phyloP scores from a whole-genome alignment of 257 asterid species.

The Schizonepeta tenuifolia region DNA sequence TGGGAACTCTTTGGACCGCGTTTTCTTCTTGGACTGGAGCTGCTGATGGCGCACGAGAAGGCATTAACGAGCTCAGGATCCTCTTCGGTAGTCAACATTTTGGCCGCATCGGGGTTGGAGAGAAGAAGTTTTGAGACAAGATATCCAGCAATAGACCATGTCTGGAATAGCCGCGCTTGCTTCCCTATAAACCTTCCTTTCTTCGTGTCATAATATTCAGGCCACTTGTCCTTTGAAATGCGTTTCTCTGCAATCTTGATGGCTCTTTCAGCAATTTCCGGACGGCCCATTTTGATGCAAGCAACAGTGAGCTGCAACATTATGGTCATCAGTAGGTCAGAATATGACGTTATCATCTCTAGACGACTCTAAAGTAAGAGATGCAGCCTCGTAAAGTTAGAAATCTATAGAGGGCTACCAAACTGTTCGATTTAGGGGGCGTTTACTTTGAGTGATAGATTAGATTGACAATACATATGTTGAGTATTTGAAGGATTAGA shows the following conservation, averaged over 20 bases:
- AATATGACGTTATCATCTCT: no score
- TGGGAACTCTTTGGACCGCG: conserved; percentile 63
- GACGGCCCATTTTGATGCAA: conserved; percentile 72
- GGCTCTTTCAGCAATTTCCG: conserved; percentile 72
- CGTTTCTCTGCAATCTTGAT: conserved; percentile 66
- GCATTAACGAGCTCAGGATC: conserved; percentile 69
- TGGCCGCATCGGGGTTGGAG: conserved; percentile 56
- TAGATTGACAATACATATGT: no score
- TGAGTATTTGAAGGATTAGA: no score
- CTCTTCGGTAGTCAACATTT: conserved; percentile 59
- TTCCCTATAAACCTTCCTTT: conserved; percentile 68
- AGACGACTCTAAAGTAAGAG: no score
- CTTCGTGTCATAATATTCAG: conserved; percentile 75
- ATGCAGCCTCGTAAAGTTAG: no score
- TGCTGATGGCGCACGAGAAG: conserved; percentile 64
- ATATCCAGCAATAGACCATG: conserved; percentile 82
- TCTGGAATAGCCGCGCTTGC: conserved; percentile 64
- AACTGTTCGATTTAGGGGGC: no score
- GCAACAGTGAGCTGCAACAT: conserved; percentile 69
- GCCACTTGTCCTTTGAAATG: conserved; percentile 68
- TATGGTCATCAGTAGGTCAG: no score
- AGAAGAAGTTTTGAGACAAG: conserved; percentile 68
- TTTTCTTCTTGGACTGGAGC: conserved; percentile 59
- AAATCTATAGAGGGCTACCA: no score
- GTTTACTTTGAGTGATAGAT: no score